Percentiles rank a stretch among this genome's conserved stretches.
These are phyloP conservation scores for Cornus florida DNA, from an alignment of 148 eudicot genomes.

Conservation along the genomic window DNA sequence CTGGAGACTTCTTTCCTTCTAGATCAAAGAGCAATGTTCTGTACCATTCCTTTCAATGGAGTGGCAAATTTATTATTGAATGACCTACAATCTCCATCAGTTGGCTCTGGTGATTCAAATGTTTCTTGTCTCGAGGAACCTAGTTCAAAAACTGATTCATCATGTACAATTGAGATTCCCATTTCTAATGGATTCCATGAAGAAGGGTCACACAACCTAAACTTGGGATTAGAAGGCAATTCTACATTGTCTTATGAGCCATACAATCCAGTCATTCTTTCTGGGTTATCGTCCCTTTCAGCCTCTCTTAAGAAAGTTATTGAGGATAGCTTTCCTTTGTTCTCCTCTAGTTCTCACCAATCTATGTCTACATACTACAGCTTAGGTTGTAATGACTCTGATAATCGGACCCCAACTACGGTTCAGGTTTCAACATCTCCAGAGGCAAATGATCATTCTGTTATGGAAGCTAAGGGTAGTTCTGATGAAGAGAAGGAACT, in stretches of 20 bases:
- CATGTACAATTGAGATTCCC: slow-evolving; percentile 31
- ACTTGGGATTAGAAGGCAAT: slow-evolving; percentile 23
- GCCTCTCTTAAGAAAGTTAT: slow-evolving; percentile 50
- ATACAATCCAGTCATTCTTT: slow-evolving; percentile 35
- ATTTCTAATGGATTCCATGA: slow-evolving; percentile 41
- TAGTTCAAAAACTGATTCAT: slow-evolving; percentile 22
- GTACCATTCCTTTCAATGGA: slow-evolving; percentile 52
- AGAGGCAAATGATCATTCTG: slow-evolving; percentile 28
- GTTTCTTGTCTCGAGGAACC: slow-evolving; percentile 21
- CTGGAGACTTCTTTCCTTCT: slow-evolving; percentile 88
- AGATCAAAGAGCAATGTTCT: slow-evolving; percentile 86
- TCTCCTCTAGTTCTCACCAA: slow-evolving; percentile 40
- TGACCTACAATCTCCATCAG: slow-evolving; percentile 15
- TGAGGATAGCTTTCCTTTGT: slow-evolving; percentile 33
- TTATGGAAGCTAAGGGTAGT: slow-evolving; percentile 31
- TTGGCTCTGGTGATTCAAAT: slow-evolving; percentile 21
- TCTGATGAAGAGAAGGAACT: slow-evolving; percentile 34
- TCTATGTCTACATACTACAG: slow-evolving; percentile 37
- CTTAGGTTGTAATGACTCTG: slow-evolving; percentile 27
- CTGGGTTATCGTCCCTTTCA: slow-evolving; percentile 46
- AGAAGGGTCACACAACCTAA: slow-evolving; percentile 24
- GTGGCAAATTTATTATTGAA: slow-evolving; percentile 16
- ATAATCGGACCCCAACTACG: slow-evolving; percentile 24
- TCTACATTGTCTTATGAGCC: slow-evolving; percentile 40
- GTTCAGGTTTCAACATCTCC: slow-evolving; percentile 27